Evolutionary conservation across 2,329 filamentous ascomycete genomes (phyloP).

Genomic region (Hymenoscyphus fructigenus): DNA sequence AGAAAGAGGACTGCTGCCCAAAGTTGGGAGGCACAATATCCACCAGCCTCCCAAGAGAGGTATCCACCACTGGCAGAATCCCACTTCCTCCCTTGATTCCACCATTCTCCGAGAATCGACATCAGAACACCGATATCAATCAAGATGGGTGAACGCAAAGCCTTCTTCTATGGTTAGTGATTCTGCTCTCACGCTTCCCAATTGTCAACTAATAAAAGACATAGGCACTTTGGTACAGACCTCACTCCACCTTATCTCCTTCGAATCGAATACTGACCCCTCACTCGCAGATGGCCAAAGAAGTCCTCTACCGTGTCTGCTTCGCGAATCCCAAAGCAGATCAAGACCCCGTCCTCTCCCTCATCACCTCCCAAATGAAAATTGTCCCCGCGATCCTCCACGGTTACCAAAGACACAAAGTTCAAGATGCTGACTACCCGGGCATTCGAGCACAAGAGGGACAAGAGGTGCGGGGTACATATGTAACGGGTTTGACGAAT

Average conservation of each 20-base stretch:
- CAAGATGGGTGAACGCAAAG: slow-evolving; percentile 35
- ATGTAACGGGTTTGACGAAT: slow-evolving; percentile 75
- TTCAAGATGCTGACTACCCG: slow-evolving; percentile 74
- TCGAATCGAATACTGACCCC: slow-evolving; percentile 5
- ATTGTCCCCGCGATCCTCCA: slow-evolving; percentile 75
- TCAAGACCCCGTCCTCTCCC: slow-evolving; percentile 37
- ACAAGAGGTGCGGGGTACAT: slow-evolving; percentile 68
- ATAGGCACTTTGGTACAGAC: slow-evolving; percentile 26
- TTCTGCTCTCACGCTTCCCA: neutral
- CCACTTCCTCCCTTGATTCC: neutral
- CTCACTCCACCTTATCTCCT: slow-evolving; percentile 2
- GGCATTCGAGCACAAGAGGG: slow-evolving; percentile 62
- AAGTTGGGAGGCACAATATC: neutral
- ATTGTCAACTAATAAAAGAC: slow-evolving; percentile 1
- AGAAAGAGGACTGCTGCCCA: neutral
- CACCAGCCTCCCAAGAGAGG: neutral
- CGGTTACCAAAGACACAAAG: slow-evolving; percentile 68
- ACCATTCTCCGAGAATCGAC: neutral
- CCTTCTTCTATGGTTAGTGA: slow-evolving; percentile 57
- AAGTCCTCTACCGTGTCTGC: slow-evolving; percentile 83
- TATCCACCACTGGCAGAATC: neutral
- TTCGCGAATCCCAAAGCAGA: slow-evolving; percentile 51
- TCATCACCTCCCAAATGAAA: slow-evolving; percentile 47
- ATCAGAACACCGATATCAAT: neutral
- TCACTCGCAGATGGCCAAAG: slow-evolving; percentile 66